These are phyloP conservation scores for Onygenales sp. DNA, from an alignment of 2,329 filamentous ascomycete genomes.

Conservation along the genomic window DNA sequence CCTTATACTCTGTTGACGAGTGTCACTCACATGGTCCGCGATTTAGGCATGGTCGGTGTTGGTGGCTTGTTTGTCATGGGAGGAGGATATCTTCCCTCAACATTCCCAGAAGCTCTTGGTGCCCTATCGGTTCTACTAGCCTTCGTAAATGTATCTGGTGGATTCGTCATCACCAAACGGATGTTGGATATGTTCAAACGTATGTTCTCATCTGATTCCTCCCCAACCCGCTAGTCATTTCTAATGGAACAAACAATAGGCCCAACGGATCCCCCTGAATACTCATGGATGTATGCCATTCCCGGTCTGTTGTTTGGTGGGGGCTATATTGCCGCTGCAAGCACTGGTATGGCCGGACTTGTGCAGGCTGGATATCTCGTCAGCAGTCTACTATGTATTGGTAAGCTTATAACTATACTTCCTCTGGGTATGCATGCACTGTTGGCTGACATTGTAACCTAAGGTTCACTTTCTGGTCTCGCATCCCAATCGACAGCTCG, in stretches of 20 bases:
- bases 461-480: conserved; percentile 62
- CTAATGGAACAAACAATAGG: conserved; percentile 28
- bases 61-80: conserved; percentile 85
- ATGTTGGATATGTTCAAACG: conserved; percentile 91
- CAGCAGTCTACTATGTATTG: conserved; percentile 75
- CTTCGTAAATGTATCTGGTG: conserved; percentile 80
- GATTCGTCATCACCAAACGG: conserved; percentile 83
- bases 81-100: conserved; percentile 67
- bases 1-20: not conserved
- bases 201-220: conserved; percentile 22
- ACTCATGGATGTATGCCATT: conserved; percentile 76
- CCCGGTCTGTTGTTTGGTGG: conserved; percentile 70
- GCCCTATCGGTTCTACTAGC: conserved; percentile 72
- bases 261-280: conserved; percentile 78
- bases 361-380: conserved; percentile 82
- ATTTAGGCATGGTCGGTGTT: conserved; percentile 69
- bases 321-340: conserved; percentile 69
- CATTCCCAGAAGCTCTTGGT: conserved; percentile 68
- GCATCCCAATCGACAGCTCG: conserved; percentile 75
- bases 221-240: not conserved
- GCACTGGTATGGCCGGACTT: conserved; percentile 71
- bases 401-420: conserved; percentile 20
- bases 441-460: not conserved
- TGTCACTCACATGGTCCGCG: not conserved
- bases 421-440: not conserved